Percentiles rank a stretch among this genome's conserved stretches.
These are phyloP conservation scores for Ceratocystis papillata DNA, from an alignment of 2,329 filamentous ascomycete genomes.

Conservation along the genomic window DNA sequence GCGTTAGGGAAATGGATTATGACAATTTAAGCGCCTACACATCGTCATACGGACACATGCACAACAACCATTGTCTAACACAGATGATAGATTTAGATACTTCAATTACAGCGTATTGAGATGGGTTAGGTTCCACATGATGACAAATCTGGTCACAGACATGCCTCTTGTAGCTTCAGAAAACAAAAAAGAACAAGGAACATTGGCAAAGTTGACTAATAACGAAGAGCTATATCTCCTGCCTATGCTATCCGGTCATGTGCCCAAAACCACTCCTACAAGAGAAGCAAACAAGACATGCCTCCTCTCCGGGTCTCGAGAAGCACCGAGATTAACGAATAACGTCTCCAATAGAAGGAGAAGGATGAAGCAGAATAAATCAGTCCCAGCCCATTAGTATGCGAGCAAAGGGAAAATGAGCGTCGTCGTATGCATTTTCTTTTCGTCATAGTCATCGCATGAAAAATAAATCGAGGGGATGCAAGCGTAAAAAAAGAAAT, in stretches of 20 bases:
- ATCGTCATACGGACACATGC: not conserved
- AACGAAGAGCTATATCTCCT: too few relatives aligned
- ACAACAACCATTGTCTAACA: not conserved
- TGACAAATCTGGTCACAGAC: not conserved
- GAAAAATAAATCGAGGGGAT: not conserved
- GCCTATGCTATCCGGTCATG: too few relatives aligned
- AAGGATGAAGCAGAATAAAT: not conserved
- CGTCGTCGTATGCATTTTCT: conserved; percentile 1
- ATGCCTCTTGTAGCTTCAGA: not conserved
- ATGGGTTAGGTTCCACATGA: not conserved
- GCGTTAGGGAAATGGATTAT: not conserved
- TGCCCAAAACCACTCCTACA: too few relatives aligned
- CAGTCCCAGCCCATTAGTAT: not conserved
- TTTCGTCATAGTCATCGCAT: conserved; percentile 7
- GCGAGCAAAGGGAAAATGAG: not conserved
- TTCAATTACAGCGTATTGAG: not conserved
- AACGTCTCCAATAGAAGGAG: not conserved
- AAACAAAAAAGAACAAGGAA: not conserved
- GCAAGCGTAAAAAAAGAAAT: not conserved
- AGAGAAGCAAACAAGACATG: too few relatives aligned
- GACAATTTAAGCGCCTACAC: not conserved
- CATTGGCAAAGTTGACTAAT: too few relatives aligned
- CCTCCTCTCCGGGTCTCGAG: too few relatives aligned
- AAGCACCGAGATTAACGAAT: not conserved
- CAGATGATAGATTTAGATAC: not conserved